phyloP scores from a whole-genome alignment of 306 rosid genomes.

The Lathyrus aphaca region DNA sequence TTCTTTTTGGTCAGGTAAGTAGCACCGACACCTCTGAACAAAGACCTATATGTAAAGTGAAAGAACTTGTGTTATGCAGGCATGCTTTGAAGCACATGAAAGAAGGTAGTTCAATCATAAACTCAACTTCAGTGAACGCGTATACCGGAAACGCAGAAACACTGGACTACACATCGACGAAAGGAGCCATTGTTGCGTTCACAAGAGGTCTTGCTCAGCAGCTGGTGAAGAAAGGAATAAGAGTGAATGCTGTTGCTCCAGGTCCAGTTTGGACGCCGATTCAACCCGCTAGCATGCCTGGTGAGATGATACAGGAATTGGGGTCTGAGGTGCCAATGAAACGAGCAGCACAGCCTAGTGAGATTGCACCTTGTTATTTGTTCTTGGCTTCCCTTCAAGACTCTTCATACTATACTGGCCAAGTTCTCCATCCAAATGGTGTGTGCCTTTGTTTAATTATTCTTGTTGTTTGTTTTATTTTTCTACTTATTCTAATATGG shows the following conservation, averaged over 20 bases:
- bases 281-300: conserved; percentile 51
- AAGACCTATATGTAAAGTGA: no score
- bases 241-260: conserved; percentile 71
- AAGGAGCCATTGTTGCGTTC: conserved; percentile 63
- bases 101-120: conserved; percentile 63
- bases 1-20: conserved; percentile 55
- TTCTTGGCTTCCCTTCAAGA: conserved; percentile 56
- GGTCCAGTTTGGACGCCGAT: conserved; percentile 67
- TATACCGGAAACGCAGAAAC: conserved; percentile 47
- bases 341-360: conserved; percentile 59
- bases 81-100: conserved; percentile 67
- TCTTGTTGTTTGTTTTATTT: background rate
- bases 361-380: conserved; percentile 60
- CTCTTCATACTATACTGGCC: conserved; percentile 60
- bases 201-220: conserved; percentile 54
- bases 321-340: conserved; percentile 58
- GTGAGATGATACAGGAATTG: conserved; percentile 44
- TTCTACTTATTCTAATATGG: background rate
- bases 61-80: conserved; percentile 40
- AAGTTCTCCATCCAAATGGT: conserved; percentile 66
- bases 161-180: conserved; percentile 52
- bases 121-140: conserved; percentile 58
- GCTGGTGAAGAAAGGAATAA: conserved; percentile 52
- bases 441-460: background rate
- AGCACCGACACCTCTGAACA: no score